Percentiles rank a stretch among this genome's conserved stretches.
Evolutionary conservation across 75 land plant species (phyloP).

Genomic region (Larix kaempferi): DNA sequence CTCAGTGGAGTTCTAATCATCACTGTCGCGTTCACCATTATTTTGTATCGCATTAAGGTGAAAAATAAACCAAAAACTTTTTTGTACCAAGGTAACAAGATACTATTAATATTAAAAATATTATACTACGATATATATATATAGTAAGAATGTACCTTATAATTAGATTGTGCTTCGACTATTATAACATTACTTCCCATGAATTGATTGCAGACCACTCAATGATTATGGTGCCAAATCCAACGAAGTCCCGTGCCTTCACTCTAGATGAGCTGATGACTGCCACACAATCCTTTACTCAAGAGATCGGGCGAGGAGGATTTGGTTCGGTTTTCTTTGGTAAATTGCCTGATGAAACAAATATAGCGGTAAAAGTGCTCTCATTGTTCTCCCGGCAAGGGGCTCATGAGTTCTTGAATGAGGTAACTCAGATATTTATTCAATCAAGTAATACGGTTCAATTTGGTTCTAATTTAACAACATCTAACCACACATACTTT

Average conservation of each 20-base stretch:
- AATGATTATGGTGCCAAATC: background rate
- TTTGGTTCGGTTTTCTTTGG: conserved; percentile 10
- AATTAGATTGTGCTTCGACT: background rate
- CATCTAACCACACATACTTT: background rate
- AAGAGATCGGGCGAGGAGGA: background rate
- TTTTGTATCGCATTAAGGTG: no score
- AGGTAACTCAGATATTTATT: conserved; percentile 11
- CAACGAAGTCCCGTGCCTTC: background rate
- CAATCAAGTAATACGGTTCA: no score
- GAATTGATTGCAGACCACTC: no score
- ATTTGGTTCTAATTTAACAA: no score
- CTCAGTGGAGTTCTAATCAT: no score
- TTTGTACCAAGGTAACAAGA: no score
- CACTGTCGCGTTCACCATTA: no score
- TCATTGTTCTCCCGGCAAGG: conserved; percentile 30
- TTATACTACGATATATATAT: background rate
- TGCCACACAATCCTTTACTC: background rate
- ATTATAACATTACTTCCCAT: no score
- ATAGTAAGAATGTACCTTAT: background rate
- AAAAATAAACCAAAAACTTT: background rate
- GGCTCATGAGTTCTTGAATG: conserved; percentile 28
- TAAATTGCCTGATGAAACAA: conserved; percentile 17
- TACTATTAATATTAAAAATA: no score
- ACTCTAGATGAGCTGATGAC: background rate
- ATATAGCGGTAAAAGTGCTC: conserved; percentile 32